phyloP scores from a whole-genome alignment of 108 stramenopile species.

The Stephanodiscus minutulus region DNA sequence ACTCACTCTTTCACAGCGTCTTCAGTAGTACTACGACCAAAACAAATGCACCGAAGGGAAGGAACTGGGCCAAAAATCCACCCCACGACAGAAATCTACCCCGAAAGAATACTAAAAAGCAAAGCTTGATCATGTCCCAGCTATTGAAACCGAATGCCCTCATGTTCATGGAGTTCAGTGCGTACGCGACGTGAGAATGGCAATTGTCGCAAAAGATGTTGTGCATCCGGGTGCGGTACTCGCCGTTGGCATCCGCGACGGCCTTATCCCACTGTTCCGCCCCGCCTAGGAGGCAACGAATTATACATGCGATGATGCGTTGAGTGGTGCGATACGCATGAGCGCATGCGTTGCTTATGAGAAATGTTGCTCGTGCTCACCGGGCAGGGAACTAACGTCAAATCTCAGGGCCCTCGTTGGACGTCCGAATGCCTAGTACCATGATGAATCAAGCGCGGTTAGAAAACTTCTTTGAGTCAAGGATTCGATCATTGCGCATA shows the following conservation, averaged over 20 bases:
- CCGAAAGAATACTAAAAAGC: conserved; percentile 88
- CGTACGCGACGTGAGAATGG: conserved; percentile 95
- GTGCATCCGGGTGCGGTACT: conserved; percentile 92
- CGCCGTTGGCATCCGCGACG: conserved; percentile 78
- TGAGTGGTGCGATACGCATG: neutral
- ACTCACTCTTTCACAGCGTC: conserved; percentile 16
- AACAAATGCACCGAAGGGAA: conserved; percentile 60
- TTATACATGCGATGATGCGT: neutral
- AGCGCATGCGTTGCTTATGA: neutral
- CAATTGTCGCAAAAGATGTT: conserved; percentile 98
- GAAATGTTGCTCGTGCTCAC: conserved; percentile 5
- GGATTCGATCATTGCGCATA: no score
- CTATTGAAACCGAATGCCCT: conserved; percentile 55
- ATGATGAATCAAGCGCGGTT: neutral
- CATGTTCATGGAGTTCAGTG: conserved; percentile 83
- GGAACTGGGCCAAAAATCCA: conserved; percentile 67
- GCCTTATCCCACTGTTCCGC: conserved; percentile 84
- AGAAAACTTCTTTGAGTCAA: neutral
- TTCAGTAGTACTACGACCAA: conserved; percentile 40
- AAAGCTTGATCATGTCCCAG: conserved; percentile 97
- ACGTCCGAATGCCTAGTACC: conserved; percentile 21
- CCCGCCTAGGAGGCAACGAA: conserved; percentile 31
- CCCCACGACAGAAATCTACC: conserved; percentile 68
- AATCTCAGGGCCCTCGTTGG: conserved; percentile 68
- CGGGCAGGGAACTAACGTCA: conserved; percentile 39